These are phyloP conservation scores for Beta corolliflora DNA, from an alignment of 179 eudicot genomes.

Conservation along the genomic window DNA sequence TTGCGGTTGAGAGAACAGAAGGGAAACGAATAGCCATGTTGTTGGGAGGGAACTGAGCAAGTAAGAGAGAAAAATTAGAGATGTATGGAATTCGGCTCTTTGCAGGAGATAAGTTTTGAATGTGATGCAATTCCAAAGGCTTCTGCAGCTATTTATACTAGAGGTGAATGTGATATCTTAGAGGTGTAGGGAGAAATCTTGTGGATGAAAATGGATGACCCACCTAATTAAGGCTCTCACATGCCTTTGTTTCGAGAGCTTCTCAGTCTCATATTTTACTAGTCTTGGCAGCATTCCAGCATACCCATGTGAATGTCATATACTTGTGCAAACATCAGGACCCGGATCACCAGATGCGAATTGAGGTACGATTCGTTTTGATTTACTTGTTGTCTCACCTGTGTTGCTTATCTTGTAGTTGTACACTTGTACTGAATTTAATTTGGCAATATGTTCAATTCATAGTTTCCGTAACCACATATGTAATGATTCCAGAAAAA, in stretches of 20 bases:
- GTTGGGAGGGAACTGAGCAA: not conserved
- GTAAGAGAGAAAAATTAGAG: not conserved
- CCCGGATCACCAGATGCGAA: not conserved
- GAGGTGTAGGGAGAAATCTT: not conserved
- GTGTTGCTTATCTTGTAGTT: not conserved
- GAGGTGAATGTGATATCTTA: too few relatives aligned
- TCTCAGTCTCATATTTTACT: not conserved
- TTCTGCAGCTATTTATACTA: not conserved
- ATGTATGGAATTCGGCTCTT: not conserved
- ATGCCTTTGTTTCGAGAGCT: slow-evolving; percentile 38
- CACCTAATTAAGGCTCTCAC: slow-evolving; percentile 29
- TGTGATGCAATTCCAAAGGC: not conserved
- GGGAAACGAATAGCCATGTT: slow-evolving; percentile 45
- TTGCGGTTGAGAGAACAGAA: slow-evolving; percentile 35
- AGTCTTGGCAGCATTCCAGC: not conserved
- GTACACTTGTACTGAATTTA: not conserved
- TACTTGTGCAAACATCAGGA: not conserved
- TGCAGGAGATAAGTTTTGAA: not conserved
- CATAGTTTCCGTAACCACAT: too few relatives aligned
- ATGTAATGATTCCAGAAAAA: too few relatives aligned
- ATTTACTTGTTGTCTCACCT: not conserved
- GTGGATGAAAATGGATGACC: slow-evolving; percentile 6
- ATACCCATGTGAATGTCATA: not conserved
- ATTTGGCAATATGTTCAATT: too few relatives aligned
- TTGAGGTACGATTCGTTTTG: not conserved